Evolutionary conservation across 108 stramenopile genomes (phyloP).

Genomic region (Fistulifera pelliculosa): DNA sequence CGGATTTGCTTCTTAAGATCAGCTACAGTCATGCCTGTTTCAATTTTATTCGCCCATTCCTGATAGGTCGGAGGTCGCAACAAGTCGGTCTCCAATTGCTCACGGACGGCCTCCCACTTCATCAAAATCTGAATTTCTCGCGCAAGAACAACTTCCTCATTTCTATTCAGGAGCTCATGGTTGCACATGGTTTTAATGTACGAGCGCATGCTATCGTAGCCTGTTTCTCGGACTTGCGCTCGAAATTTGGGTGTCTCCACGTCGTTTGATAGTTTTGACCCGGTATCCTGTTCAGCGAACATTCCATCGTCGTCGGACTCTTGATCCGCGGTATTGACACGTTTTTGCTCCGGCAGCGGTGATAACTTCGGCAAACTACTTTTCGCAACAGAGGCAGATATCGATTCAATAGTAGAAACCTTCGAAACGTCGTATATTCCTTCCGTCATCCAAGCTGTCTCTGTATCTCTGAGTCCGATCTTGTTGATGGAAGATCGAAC

Average conservation of each 20-base stretch:
- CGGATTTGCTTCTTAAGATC: constrained; percentile 86
- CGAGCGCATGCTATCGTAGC: constrained; percentile 68
- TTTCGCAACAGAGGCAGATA: no score
- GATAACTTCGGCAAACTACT: no score
- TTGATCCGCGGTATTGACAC: no score
- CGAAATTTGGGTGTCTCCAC: constrained; percentile 24
- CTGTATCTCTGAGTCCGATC: no score
- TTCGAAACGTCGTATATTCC: no score
- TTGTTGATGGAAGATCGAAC: no score
- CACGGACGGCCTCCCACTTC: constrained; percentile 64
- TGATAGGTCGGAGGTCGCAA: constrained; percentile 77
- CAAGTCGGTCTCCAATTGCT: constrained; percentile 58
- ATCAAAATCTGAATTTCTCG: constrained; percentile 81
- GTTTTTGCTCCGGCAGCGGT: no score
- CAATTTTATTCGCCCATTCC: constrained; percentile 70
- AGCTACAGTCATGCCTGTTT: constrained; percentile 61
- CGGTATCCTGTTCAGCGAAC: no score
- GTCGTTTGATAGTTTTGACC: no score
- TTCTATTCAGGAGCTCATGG: constrained; percentile 77
- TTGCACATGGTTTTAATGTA: constrained; percentile 86
- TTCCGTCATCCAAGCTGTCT: no score
- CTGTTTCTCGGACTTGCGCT: constrained; percentile 65
- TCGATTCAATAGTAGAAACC: no score
- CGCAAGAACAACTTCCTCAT: constrained; percentile 80
- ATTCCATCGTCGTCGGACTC: no score